Base-by-base conservation (phyloP, 1,284 basidiomycete species). In the Cryptococcus depauperatus region DNA sequence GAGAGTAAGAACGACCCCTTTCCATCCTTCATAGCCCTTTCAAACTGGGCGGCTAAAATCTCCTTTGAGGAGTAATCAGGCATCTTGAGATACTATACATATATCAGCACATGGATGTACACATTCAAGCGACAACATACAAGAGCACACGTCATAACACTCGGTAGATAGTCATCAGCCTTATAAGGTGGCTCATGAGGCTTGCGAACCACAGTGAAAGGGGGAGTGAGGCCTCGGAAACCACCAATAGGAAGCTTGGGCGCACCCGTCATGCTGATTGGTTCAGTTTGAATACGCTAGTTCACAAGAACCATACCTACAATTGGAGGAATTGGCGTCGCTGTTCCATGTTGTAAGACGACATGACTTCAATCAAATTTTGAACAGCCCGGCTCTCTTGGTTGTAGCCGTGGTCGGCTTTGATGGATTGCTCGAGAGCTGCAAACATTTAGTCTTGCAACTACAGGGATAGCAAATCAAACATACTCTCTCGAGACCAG, bases 131-230 rank as follows among this genome's bases (percentile, higher is more conserved):
- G 5, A 14, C 26, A 29, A 55, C 68, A 53, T 26, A 71, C 67
- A 71, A 96, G 95, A 55, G 93, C 92, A 67, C 93, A 98, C 9
- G 93, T 97, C 93, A 97, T 97, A 37, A 97, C 92, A 64, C 88
- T 92, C 0, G 93, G 93, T 32, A 98, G 75, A 66, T 95, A 95
- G 68, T 95, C 88, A 67, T 98, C 91, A 1, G 93, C 87, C 14
- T 81, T 80, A 54, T 90, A 76, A 8, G 88, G 85, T 4, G 85
- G 75, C 69, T 97, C 95, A 59, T 93, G 90, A 16, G 89, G 89
- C 68, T 98, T 96, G 58, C 92, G 84, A 35, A 99, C 93, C 10
- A 99, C 91, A 1, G 95, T 99, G 52, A 99, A 77, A 11, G 85
- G 82, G 2, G 95, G 95, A 58, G 87, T 92, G 47, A 99, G 76